Base-by-base conservation (phyloP, 768 basidiomycete genomes). In the Gloeostereum incarnatum region DNA sequence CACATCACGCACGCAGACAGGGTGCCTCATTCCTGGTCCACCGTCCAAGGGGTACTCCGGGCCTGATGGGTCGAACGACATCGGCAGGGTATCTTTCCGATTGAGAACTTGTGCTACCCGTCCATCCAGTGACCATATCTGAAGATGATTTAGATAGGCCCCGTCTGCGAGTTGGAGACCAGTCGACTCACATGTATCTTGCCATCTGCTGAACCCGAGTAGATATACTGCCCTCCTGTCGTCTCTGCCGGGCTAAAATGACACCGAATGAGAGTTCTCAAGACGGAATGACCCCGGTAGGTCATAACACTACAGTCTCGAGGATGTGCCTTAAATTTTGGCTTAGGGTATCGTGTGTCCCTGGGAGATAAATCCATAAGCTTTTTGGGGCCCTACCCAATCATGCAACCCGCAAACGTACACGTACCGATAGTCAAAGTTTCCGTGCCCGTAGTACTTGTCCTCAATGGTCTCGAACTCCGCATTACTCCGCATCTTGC, bases 51-150 rank as follows among this genome's bases (percentile, higher is more conserved):
- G 59, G 57, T 20, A 31, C 29, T 44, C 43, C 6, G 69, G 61
- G 1, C 65, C 81, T 11, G 85, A 85, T 2, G 92, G 81, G 52
- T 90, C 79, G 41, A 63, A 73, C 13, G 73, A 63, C 58, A 83
- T 81, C 4, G 88, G 80, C 22, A 79, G 51, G 5, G 81, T 79
- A 47, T 71, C 70, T 26, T 79, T 68, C 26, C 93, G 80, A 56
- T 98, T 89, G 19, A 99, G 62, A 10, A 88, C 70, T 58, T 91
- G 79, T 24, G 89, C 81, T 18, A 91, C 59, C 21, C 73, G 69
- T 16, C 96, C 96, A 55, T 98, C 96, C 38, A 99, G 68, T 1
- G 87, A 88, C 88, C 91, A 99, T 42, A 99, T 87, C 87, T 94
- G 56, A n/a, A 39, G 7, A 27, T 30, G 14, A 45, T 25, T 31